phyloP scores from a whole-genome alignment of 345 rosid genomes.

The Pistacia vera region DNA sequence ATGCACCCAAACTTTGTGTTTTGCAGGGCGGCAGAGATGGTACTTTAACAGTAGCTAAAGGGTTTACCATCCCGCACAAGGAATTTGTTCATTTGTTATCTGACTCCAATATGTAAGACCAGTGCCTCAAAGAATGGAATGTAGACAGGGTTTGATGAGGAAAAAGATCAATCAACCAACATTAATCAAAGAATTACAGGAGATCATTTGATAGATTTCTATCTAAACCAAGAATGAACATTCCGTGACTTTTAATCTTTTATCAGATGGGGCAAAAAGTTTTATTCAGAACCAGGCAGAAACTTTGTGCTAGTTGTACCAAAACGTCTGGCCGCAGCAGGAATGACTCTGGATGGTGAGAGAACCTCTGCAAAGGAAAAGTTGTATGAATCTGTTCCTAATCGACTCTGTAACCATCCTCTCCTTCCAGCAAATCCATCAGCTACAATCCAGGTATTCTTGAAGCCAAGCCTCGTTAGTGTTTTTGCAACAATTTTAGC shows the following conservation, averaged over 20 bases:
- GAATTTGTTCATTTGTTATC: too few relatives aligned
- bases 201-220: background rate
- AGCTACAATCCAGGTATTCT: conserved; percentile 70
- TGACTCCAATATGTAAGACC: background rate
- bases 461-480: conserved; percentile 71
- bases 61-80: too few relatives aligned
- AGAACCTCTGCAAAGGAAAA: conserved; percentile 64
- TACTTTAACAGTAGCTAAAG: too few relatives aligned
- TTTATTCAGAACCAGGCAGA: conserved; percentile 72
- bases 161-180: background rate
- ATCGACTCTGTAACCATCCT: conserved; percentile 90
- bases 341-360: conserved; percentile 68
- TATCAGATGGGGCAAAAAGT: background rate
- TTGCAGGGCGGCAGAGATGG: too few relatives aligned
- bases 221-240: conserved; percentile 14
- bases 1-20: too few relatives aligned
- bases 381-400: conserved; percentile 83
- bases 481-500: conserved; percentile 78
- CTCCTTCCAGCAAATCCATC: conserved; percentile 87
- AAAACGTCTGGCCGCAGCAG: conserved; percentile 55
- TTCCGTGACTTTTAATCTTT: background rate
- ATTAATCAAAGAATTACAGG: conserved; percentile 21
- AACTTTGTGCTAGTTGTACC: conserved; percentile 72
- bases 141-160: background rate
- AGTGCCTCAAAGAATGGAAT: background rate